Evolutionary conservation across 306 rosid genomes (phyloP).

Genomic region (Fagus sylvatica): DNA sequence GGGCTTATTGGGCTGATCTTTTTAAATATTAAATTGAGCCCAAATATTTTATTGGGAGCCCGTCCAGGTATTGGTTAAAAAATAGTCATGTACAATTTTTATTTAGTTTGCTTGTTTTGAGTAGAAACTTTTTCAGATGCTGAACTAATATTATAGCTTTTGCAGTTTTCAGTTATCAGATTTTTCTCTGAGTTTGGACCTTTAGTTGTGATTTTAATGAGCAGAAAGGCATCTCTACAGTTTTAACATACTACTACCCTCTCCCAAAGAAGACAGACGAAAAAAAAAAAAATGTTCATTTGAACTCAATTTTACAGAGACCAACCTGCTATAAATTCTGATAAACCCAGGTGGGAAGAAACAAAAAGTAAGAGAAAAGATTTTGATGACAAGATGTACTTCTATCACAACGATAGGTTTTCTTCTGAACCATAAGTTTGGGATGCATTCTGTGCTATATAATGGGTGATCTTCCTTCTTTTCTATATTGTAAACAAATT

Average conservation of each 20-base stretch:
- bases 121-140: neutral
- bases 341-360: neutral
- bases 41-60: too few species aligned
- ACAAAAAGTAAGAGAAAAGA: neutral
- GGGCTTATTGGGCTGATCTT: too few species aligned
- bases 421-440: neutral
- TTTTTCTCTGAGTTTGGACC: neutral
- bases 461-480: neutral
- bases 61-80: too few species aligned
- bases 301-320: too few species aligned
- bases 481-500: neutral
- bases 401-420: neutral
- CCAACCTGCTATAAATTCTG: neutral
- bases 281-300: neutral
- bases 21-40: too few species aligned
- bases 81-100: too few species aligned
- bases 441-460: neutral
- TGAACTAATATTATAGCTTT: neutral
- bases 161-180: neutral
- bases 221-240: neutral
- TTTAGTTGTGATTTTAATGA: neutral
- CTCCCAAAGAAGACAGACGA: neutral
- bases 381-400: neutral
- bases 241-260: neutral
- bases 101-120: neutral